Conservation (phyloP, 2,329 filamentous ascomycete genomes). For the Fusarium floridanum region DNA sequence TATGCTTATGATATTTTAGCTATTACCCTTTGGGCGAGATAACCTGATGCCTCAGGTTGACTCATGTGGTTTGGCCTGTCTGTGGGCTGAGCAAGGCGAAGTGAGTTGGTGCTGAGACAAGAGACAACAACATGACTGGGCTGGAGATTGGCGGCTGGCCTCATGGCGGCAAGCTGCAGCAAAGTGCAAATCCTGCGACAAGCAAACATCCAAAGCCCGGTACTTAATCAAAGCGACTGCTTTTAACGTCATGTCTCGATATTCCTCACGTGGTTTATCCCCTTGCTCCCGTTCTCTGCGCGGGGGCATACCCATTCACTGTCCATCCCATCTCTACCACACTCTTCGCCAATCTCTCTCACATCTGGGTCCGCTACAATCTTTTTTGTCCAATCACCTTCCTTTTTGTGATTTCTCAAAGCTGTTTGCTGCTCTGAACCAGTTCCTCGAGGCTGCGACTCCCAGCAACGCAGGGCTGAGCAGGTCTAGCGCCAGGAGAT, state of each 20-base stretch:
- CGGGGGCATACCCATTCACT: slow-evolving; percentile 30
- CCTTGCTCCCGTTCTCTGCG: not conserved
- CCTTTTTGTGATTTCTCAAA: slow-evolving; percentile 21
- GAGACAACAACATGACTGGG: not conserved
- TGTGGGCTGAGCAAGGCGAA: not conserved
- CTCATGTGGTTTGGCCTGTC: not conserved
- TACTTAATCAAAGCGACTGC: slow-evolving; percentile 1
- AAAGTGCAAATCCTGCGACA: not conserved
- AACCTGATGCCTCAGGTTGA: not conserved
- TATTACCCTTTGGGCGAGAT: not conserved
- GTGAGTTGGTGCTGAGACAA: not conserved
- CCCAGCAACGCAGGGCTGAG: not conserved
- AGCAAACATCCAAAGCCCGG: not conserved
- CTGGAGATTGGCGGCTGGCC: not conserved
- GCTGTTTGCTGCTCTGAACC: slow-evolving; percentile 12
- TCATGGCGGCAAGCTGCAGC: not conserved
- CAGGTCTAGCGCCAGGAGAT: not conserved
- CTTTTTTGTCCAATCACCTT: slow-evolving; percentile 22
- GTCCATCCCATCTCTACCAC: slow-evolving; percentile 12
- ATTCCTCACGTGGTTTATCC: not conserved
- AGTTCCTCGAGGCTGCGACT: slow-evolving; percentile 13
- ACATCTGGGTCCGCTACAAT: not conserved
- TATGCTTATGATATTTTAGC: not conserved
- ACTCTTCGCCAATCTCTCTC: slow-evolving; percentile 11
- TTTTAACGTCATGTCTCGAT: not conserved